Evolutionary conservation across 768 basidiomycete species (phyloP).

Genomic region (Multifurca ochricompacta): DNA sequence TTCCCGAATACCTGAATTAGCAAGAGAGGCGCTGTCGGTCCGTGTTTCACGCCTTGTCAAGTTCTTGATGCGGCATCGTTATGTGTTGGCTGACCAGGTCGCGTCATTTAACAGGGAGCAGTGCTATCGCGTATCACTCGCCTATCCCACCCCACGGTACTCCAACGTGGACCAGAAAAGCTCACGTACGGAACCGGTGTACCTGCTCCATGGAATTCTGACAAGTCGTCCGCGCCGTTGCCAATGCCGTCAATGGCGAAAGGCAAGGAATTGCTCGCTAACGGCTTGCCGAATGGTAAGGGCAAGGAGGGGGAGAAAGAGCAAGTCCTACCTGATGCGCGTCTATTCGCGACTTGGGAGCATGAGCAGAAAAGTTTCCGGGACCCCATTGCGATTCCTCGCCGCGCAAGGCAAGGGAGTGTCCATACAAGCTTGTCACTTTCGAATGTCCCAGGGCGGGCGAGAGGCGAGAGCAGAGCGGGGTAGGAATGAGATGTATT

Average conservation of each 20-base stretch:
- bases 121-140: slow-evolving; percentile 54
- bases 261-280: slow-evolving; percentile 22
- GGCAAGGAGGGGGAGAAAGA: slow-evolving; percentile 22
- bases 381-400: slow-evolving; percentile 29
- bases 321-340: slow-evolving; percentile 38
- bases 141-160: slow-evolving; percentile 56
- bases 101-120: slow-evolving; percentile 33
- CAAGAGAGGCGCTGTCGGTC: slow-evolving; percentile 61
- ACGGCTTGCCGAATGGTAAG: slow-evolving; percentile 26
- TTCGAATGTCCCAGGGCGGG: slow-evolving; percentile 11
- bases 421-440: slow-evolving; percentile 13
- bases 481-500: slow-evolving; percentile 9
- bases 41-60: slow-evolving; percentile 24
- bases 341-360: slow-evolving; percentile 44
- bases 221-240: slow-evolving; percentile 20
- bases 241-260: slow-evolving; percentile 22
- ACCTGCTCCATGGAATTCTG: slow-evolving; percentile 41
- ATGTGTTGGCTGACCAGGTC: too few relatives aligned
- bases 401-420: slow-evolving; percentile 23
- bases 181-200: slow-evolving; percentile 35
- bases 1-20: slow-evolving; percentile 59
- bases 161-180: slow-evolving; percentile 41
- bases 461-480: slow-evolving; percentile 18
- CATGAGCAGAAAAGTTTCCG: slow-evolving; percentile 38
- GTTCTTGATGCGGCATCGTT: not conserved